Evolutionary conservation across 2,329 filamentous ascomycete genomes (phyloP), one percentile per base, ranked within the genome.

Genomic region (Neoscytalidium dimidiatum): DNA sequence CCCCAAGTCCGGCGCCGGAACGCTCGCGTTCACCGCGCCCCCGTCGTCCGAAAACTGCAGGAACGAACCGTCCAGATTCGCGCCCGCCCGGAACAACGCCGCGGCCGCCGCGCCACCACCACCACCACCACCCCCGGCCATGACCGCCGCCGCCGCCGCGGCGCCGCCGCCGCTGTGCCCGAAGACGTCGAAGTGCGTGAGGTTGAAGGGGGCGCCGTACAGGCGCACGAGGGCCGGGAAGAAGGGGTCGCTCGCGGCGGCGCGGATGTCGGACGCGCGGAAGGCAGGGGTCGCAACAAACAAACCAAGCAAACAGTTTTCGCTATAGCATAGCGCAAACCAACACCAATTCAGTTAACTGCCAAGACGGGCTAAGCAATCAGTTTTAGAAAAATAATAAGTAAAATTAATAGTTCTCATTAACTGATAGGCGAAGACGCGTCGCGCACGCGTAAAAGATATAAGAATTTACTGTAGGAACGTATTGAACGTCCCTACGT

Each of bases 31-130:
- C 7, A n/a, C 14, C 33, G 3, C 9, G 17, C 38, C 23, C 14
- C 29, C 38, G 23, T 23, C 68, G 60, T 1, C 79, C 17, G 28
- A 3, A 17, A 66, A 31, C 14, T 68, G 66, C 41, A 68, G 21
- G 46, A 68, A 68, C 5, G 35, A 14, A 21, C 70, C 71, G 41
- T 71, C 69, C 19, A 71, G 65, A 38, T 71, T 71, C 5, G 69
- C 48, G 14, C 67, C 69, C 13, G 65, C 70, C 13, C 68, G 41
- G 23, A 71, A 46, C 38, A 31, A 26, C 23, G 8, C 19, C 21
- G 13, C 1, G 7, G 6, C n/a, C 43, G 9, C 38, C 7, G 14
- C 38, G 1, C 49, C 13, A 17, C 48, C 17, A 63, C 67, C 3
- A 66, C 68, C 19, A 69, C 38, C n/a, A 35, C 31, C 29, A 13